Base-by-base conservation (phyloP, 2,329 filamentous ascomycete species). In the Colletotrichum chlorophyti region DNA sequence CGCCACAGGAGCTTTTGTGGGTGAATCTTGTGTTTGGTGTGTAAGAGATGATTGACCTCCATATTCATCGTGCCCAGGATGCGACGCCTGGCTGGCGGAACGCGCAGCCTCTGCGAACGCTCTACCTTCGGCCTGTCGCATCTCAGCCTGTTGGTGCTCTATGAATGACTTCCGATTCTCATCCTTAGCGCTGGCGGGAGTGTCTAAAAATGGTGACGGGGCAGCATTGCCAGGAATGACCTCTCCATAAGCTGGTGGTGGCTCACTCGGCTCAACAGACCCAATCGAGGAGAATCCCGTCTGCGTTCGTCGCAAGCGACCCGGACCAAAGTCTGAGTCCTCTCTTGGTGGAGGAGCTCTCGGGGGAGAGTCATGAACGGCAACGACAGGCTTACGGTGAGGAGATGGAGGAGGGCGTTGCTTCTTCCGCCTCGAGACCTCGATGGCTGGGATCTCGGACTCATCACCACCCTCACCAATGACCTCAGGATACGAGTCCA, bases 401-500 rank as follows among this genome's bases (percentile, higher is more conserved):
- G 68, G 72, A 17, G 72, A 67, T 59, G 65, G 50, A 63, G 69
- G 69, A 37, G 70, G 69, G 60, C 68, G 73, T 65, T 53, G 50
- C 64, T 67, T 78, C 72, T 83, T 88, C 62, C 76, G 78, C 69
- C 79, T 81, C 5, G 86, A 87, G 52, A 97, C 88, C 69, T 95
- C 90, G 17, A 86, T 78, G 2, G 87, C 84, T 2, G 91, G 90
- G 8, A 83, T 77, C 51, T 91, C 87, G 52, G 90, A 89, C 72
- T 97, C 93, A 68, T 97, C 94, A 29, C 94, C 94, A 57, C 94
- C 94, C 72, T 94, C 89, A 42, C 94, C 94, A 68, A 98, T 97
- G 61, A 97, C 75, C 42, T 92, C 89, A 6, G 93, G 93, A 52
- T 83, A 80, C 9, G 82, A 83, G 65, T 91, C 86, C 49, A 83